Percentiles rank a stretch among this genome's conserved stretches.
phyloP scores from a whole-genome alignment of 1,284 basidiomycete genomes.

The Ceratobasidium sp. region DNA sequence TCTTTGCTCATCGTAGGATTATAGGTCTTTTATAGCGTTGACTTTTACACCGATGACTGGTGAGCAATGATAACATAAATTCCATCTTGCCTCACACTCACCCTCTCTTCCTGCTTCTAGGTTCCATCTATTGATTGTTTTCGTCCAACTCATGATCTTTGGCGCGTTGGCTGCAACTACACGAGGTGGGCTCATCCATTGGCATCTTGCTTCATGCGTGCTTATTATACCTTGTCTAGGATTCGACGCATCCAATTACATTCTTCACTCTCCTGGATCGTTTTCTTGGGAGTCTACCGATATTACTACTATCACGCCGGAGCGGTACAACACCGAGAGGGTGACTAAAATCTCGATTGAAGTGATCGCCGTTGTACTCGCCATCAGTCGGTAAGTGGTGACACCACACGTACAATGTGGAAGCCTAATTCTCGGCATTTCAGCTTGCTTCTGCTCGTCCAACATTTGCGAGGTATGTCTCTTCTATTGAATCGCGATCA shows the following conservation, averaged over 20 bases:
- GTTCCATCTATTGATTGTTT: slow-evolving; percentile 36
- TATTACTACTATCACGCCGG: slow-evolving; percentile 18
- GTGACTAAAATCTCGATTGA: slow-evolving; percentile 30
- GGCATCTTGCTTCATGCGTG: too few species aligned
- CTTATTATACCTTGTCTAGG: not conserved
- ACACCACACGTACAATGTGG: not conserved
- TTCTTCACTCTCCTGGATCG: slow-evolving; percentile 33
- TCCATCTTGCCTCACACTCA: not conserved
- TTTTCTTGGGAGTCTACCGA: slow-evolving; percentile 3
- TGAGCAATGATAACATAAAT: not conserved
- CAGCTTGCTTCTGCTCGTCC: slow-evolving; percentile 25
- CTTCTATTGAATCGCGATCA: not conserved
- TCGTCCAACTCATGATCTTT: slow-evolving; percentile 33
- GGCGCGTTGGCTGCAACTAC: slow-evolving; percentile 39
- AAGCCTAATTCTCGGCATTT: not conserved
- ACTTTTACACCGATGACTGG: slow-evolving; percentile 44
- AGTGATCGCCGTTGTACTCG: slow-evolving; percentile 23
- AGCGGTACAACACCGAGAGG: slow-evolving; percentile 22
- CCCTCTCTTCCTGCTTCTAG: not conserved
- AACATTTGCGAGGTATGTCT: slow-evolving; percentile 26
- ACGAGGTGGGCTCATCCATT: not conserved
- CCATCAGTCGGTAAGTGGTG: slow-evolving; percentile 36
- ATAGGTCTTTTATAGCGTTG: slow-evolving; percentile 36
- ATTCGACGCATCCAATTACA: slow-evolving; percentile 35
- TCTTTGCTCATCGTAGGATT: not conserved